phyloP scores from a whole-genome alignment of 139 green algal genomes.

The Chlamydomonas applanata region DNA sequence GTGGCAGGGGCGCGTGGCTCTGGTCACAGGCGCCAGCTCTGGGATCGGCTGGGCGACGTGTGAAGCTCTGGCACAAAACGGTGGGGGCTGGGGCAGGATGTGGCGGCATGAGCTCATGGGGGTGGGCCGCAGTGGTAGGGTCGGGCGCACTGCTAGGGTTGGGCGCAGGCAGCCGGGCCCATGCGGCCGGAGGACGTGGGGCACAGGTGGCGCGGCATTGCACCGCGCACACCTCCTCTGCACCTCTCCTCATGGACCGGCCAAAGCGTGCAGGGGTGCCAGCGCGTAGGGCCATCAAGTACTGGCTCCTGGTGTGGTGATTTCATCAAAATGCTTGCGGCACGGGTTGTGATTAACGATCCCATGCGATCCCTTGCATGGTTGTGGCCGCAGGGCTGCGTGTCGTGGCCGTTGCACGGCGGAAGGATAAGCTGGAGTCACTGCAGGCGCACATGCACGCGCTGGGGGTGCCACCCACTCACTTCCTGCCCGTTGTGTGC shows the following conservation, averaged over 20 bases:
- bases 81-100: slow-evolving; percentile 19
- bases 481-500: slow-evolving; percentile 84
- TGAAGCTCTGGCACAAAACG: slow-evolving; percentile 49
- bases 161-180: no score
- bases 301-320: no score
- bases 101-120: background rate
- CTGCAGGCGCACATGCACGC: slow-evolving; percentile 65
- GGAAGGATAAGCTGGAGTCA: slow-evolving; percentile 68
- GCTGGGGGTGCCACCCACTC: slow-evolving; percentile 46
- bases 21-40: slow-evolving; percentile 76
- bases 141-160: no score
- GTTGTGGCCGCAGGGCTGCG: slow-evolving; percentile 64
- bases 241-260: no score
- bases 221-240: no score
- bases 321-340: no score
- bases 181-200: no score
- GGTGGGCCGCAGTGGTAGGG: background rate
- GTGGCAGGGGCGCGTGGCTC: slow-evolving; percentile 66
- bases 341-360: no score
- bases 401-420: slow-evolving; percentile 75
- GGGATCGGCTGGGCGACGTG: slow-evolving; percentile 74
- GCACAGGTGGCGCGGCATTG: no score
- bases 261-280: no score
- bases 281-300: no score
- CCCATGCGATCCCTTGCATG: no score